Evolutionary conservation across 495 filamentous ascomycete genomes (phyloP).

Genomic region (Hypoxylon trugodes): DNA sequence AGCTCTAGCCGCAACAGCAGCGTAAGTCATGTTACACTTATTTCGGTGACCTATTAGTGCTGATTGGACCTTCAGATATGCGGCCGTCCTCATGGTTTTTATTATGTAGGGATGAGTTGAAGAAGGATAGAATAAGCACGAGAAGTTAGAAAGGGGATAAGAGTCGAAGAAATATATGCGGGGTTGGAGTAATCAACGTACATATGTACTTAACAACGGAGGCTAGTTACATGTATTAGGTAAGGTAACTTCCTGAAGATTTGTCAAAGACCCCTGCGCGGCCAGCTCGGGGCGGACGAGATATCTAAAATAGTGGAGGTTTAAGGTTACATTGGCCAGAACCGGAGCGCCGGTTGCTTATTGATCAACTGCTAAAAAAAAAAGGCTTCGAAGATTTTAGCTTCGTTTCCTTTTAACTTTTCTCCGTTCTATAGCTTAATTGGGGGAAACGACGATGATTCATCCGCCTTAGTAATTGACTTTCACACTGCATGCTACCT

Average conservation of each 20-base stretch:
- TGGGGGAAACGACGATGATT: not conserved
- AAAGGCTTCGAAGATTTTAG: conserved; percentile 3
- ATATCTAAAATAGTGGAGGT: conserved; percentile 1
- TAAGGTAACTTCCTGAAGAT: conserved; percentile 7
- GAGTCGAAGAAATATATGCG: no score
- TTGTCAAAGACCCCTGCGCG: conserved; percentile 22
- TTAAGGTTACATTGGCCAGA: not conserved
- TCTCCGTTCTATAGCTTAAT: not conserved
- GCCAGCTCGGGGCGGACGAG: not conserved
- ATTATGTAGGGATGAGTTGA: conserved; percentile 35
- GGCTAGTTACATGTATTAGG: no score
- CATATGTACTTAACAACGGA: no score
- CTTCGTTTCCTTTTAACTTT: not conserved
- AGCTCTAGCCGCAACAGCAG: conserved; percentile 46
- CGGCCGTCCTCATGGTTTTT: conserved; percentile 48
- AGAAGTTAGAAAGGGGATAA: no score
- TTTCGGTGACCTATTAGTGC: not conserved
- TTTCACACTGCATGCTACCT: not conserved
- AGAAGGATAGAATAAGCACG: no score
- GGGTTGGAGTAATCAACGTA: no score
- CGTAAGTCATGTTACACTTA: conserved; percentile 28
- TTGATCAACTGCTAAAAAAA: no score
- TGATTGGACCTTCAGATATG: conserved; percentile 33
- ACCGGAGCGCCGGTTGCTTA: conserved; percentile 25
- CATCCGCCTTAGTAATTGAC: conserved; percentile 21